Evolutionary conservation across 257 asterid species (phyloP), one percentile per base, ranked within the genome.

Genomic region (Cynanchum wilfordii): DNA sequence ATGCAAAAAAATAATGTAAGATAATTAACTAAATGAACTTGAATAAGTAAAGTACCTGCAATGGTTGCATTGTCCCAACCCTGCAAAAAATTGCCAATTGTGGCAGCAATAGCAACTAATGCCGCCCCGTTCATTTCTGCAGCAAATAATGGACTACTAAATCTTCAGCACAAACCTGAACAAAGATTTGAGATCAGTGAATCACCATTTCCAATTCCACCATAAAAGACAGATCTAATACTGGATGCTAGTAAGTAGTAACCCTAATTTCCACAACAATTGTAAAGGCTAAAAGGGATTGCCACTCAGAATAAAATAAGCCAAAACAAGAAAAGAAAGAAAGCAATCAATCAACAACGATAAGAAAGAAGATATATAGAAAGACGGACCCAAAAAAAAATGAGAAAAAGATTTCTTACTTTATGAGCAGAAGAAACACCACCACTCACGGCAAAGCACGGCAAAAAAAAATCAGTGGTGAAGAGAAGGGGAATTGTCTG

Each of bases 21-120:
- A 16, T 12, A 40, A 19, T 66, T n/a, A 42, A 27, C 38, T 6
- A 51, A 54, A 42, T 40, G 42, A 47, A 68, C 24, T 5, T 40
- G 47, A 40, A 13, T 7, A 20, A 68, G 67, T 58, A 75, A 30
- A 68, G 67, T 59, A 75, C 79, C 79, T 68, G 70, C 79, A 20
- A 75, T 75, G 33, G 79, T 33, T 58, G 79, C 79, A 69, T 68
- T 75, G 56, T 75, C 79, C 74, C 79, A 75, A 29, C 79, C 79
- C 75, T 75, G 79, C 64, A 75, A 68, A 33, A 75, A 58, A 70
- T 75, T 75, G 50, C 79, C 79, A 59, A 75, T 30, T 45, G 79
- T 58, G 64, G 75, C 79, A 45, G 67, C 67, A 2, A 72, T 19
- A 25, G 76, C 69, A 40, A 72, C 60, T 25, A 58, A 72, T 12